Evolutionary conservation across 179 eudicot genomes (phyloP).

Genomic region (Heliamphora pulchella): DNA sequence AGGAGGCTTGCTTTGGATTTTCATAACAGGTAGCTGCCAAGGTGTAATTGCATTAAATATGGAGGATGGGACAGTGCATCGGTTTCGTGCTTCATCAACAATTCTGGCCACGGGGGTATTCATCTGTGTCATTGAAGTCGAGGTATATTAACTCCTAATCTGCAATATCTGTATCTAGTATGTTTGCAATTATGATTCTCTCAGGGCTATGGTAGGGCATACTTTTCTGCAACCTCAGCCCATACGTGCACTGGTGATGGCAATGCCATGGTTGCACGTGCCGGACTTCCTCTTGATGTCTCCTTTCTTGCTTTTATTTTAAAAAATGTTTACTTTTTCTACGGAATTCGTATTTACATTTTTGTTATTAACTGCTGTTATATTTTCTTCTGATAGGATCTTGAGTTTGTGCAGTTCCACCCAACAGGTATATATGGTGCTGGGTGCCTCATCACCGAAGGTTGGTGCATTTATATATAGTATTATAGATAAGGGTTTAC

Average conservation of each 20-base stretch:
- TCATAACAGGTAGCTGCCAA: slow-evolving; percentile 71
- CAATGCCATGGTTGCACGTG: slow-evolving; percentile 99
- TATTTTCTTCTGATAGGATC: slow-evolving; percentile 45
- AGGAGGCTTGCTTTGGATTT: slow-evolving; percentile 10
- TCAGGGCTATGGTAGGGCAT: slow-evolving; percentile 94
- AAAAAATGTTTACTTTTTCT: background rate
- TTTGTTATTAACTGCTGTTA: background rate
- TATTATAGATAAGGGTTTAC: background rate
- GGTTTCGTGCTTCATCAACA: slow-evolving; percentile 81
- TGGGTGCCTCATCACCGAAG: slow-evolving; percentile 98
- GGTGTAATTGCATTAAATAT: slow-evolving; percentile 92
- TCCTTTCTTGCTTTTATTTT: slow-evolving; percentile 8
- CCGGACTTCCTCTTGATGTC: slow-evolving; percentile 92
- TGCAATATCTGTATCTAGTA: background rate
- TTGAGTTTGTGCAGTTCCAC: slow-evolving; percentile 97
- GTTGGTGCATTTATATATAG: slow-evolving; percentile 29
- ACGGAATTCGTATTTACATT: background rate
- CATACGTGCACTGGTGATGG: slow-evolving; percentile 99
- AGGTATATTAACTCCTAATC: no score
- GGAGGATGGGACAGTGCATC: slow-evolving; percentile 96
- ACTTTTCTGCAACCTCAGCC: slow-evolving; percentile 98
- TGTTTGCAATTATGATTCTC: background rate
- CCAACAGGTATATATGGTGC: slow-evolving; percentile 99
- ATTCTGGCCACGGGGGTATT: slow-evolving; percentile 97
- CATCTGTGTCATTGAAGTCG: background rate